Conservation (phyloP, 495 filamentous ascomycete genomes). For the Barbatosphaeria neglecta region DNA sequence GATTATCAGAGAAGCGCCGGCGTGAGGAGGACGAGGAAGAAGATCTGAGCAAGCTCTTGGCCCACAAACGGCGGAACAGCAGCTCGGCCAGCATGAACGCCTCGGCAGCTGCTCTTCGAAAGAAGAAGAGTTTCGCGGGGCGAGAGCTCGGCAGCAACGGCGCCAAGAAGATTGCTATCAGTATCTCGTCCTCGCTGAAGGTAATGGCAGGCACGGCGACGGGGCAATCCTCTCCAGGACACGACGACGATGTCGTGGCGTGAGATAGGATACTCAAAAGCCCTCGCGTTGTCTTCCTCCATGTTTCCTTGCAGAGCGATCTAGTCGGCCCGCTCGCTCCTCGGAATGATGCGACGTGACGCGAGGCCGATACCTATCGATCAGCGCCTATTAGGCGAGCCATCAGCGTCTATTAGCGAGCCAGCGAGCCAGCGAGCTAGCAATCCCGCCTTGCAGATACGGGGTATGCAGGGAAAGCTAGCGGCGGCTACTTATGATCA, state of each 20-base stretch:
- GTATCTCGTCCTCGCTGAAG: constrained; percentile 26
- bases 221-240: constrained; percentile 1
- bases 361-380: too few relatives aligned
- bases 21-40: constrained; percentile 84
- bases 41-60: constrained; percentile 60
- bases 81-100: constrained; percentile 20
- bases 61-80: constrained; percentile 55
- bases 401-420: too few relatives aligned
- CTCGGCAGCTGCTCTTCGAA: constrained; percentile 6
- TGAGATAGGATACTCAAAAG: too few relatives aligned
- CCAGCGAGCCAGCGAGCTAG: too few relatives aligned
- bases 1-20: constrained; percentile 81
- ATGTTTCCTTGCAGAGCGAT: too few relatives aligned
- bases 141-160: constrained; percentile 4
- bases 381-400: too few relatives aligned
- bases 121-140: constrained; percentile 11
- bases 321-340: too few relatives aligned
- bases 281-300: too few relatives aligned
- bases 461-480: too few relatives aligned
- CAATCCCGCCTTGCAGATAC: too few relatives aligned
- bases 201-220: constrained; percentile 9
- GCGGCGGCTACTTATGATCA: too few relatives aligned
- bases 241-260: constrained; percentile 1
- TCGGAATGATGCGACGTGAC: too few relatives aligned
- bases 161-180: constrained; percentile 34